Conservation (phyloP, 2,329 filamentous ascomycete species). For the Aspergillus sp. region DNA sequence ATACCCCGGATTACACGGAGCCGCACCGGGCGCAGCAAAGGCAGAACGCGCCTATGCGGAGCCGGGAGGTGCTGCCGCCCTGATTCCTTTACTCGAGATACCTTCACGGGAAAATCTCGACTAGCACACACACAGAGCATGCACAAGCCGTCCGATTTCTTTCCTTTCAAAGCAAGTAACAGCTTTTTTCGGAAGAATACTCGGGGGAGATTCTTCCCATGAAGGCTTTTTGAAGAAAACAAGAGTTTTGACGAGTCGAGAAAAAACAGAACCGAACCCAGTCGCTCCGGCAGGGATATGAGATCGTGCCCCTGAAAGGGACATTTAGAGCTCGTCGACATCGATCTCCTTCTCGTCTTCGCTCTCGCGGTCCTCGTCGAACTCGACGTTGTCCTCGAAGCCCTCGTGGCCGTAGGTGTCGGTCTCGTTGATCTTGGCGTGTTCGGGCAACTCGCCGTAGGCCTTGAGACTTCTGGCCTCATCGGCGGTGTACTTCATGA, state of each 20-base stretch:
- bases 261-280: slow-evolving; percentile 18
- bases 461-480: slow-evolving; percentile 94
- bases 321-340: slow-evolving; percentile 85
- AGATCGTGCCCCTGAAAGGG: slow-evolving; percentile 25
- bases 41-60: slow-evolving; percentile 15
- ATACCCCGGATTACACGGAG: slow-evolving; percentile 26
- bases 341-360: slow-evolving; percentile 78
- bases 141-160: slow-evolving; percentile 7
- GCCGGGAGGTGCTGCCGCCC: slow-evolving; percentile 16
- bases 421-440: slow-evolving; percentile 99
- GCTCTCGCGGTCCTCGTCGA: slow-evolving; percentile 84
- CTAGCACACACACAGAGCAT: slow-evolving; percentile 1
- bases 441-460: slow-evolving; percentile 95
- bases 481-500: slow-evolving; percentile 93
- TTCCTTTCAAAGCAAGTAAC: slow-evolving; percentile 2
- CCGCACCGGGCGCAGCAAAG: slow-evolving; percentile 18
- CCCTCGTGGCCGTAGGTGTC: slow-evolving; percentile 87
- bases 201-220: slow-evolving; percentile 4
- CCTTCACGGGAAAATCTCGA: slow-evolving; percentile 7
- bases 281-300: slow-evolving; percentile 32
- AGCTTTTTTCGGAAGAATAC: slow-evolving; percentile 5
- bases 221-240: not conserved
- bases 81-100: slow-evolving; percentile 13
- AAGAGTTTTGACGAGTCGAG: slow-evolving; percentile 20
- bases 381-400: slow-evolving; percentile 97